A percentile compares a stretch with the other conserved stretches of the same genome.
Evolutionary conservation across 768 basidiomycete genomes (phyloP).

Genomic region (Trametes villosa): DNA sequence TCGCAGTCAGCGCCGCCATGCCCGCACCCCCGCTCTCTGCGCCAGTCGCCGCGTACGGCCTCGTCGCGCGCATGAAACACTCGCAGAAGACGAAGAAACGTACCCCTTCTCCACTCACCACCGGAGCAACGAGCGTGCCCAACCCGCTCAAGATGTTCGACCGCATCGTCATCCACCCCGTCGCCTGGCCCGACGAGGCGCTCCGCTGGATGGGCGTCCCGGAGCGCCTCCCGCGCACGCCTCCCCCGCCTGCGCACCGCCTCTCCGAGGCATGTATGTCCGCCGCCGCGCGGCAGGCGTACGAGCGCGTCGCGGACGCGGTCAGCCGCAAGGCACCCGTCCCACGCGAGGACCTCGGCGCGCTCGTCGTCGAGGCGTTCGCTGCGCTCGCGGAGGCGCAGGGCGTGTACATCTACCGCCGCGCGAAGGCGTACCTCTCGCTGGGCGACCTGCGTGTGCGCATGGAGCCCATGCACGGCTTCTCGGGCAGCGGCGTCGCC

Average conservation of each 20-base stretch:
- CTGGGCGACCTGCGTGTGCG: constrained; percentile 9
- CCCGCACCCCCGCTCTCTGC: not conserved
- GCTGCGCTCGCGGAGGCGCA: not conserved
- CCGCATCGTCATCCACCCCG: constrained; percentile 15
- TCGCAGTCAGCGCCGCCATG: not conserved
- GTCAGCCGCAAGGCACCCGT: not conserved
- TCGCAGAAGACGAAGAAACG: not conserved
- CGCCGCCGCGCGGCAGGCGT: not conserved
- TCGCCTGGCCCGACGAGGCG: constrained; percentile 8
- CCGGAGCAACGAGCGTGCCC: not conserved
- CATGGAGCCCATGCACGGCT: constrained; percentile 13
- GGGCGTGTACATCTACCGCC: not conserved
- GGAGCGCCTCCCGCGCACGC: not conserved
- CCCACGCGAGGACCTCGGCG: constrained; percentile 1
- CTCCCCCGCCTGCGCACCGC: not conserved
- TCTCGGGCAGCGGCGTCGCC: constrained; percentile 14
- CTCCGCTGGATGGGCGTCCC: constrained; percentile 12
- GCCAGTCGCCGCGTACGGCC: not conserved
- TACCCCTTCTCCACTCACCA: not conserved
- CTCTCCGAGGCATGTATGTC: not conserved
- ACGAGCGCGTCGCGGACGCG: not conserved
- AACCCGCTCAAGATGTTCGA: constrained; percentile 15
- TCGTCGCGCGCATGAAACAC: not conserved
- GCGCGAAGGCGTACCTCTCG: constrained; percentile 12
- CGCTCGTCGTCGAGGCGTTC: constrained; percentile 9